Conservation (phyloP, 169 alveolate genomes). For the Perkinsus olseni region DNA sequence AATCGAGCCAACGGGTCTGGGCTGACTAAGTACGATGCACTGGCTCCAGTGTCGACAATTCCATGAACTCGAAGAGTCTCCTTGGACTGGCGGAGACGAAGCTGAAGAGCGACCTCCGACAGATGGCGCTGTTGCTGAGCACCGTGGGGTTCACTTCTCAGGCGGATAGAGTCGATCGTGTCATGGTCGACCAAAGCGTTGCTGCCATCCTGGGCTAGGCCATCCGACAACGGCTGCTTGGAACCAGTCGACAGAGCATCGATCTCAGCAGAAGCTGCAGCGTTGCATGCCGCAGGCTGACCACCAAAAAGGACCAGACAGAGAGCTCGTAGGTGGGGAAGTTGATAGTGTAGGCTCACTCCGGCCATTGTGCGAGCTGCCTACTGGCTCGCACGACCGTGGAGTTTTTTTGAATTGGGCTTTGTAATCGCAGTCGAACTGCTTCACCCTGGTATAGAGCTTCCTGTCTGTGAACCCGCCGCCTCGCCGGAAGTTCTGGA, state of each 20-base stretch:
- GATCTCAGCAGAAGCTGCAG: not conserved
- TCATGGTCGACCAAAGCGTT: too few species aligned
- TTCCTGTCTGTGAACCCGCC: not conserved
- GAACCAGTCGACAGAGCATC: too few species aligned
- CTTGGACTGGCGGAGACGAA: not conserved
- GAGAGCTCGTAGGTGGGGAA: not conserved
- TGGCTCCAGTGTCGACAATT: not conserved
- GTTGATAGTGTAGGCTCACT: not conserved
- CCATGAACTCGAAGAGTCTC: not conserved
- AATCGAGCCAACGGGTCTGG: not conserved
- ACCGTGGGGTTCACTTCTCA: not conserved
- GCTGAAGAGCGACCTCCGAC: not conserved
- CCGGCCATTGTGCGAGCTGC: not conserved
- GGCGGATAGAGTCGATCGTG: not conserved
- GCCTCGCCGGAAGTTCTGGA: not conserved
- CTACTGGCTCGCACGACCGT: constrained; percentile 2
- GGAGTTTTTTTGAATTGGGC: not conserved
- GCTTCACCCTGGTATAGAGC: not conserved
- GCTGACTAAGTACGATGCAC: not conserved
- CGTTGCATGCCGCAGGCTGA: too few species aligned
- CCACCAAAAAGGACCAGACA: too few species aligned
- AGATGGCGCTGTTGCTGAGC: not conserved
- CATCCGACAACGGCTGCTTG: too few species aligned
- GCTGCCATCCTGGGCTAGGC: too few species aligned
- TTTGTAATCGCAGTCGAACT: not conserved